Base-by-base conservation (phyloP, 1,284 basidiomycete genomes). In the Takashimella tepidaria region DNA sequence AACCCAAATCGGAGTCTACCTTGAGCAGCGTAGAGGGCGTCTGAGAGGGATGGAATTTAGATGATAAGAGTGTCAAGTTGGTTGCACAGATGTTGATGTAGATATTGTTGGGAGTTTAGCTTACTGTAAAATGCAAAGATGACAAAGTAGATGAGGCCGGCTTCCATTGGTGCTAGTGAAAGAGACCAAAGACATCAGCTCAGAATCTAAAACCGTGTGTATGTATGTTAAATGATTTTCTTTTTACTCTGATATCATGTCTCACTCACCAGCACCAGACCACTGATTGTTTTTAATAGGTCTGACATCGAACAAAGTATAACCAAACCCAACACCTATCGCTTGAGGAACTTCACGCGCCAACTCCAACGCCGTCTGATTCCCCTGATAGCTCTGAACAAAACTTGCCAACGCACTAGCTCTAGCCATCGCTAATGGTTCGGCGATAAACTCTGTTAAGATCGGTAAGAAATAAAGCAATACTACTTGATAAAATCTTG, bases 401-500 rank as follows among this genome's bases (percentile, higher is more conserved):
- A 66, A 63, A 2, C 48, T 50, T 37, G 53, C 40, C 6, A 57
- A 47, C 2, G 61, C 64, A 24, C 51, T 40, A 1, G 48, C 48
- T 16, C 68, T 48, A 5, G 64, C 63, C 6, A 58, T 57, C 2
- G 59, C 47, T 0, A 67, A 22, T 2, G 57, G 52, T 21, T 47
- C 49, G 4, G 42, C 31, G 10, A 59, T 47, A n/a, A 47, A 50
- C 12, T 45, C 42, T 5, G 47, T 46, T 19, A 60, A 46, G n/a
- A 66, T 53, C 1, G 61, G 54, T 22, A 63, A 56, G 31, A 70
- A 51, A 48, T 71, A 70, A 4, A 71, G 60, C 24, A 70, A 51
- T 0, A 63, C 57, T 45, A 73, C 61, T 54, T 73, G 70, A 51
- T 70, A 73, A 55, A 68, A 71, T 43, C 70, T 64, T 12, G 70